Evolutionary conservation across 352 stramenopile genomes (phyloP).

Genomic region (Pythium guiyangense): DNA sequence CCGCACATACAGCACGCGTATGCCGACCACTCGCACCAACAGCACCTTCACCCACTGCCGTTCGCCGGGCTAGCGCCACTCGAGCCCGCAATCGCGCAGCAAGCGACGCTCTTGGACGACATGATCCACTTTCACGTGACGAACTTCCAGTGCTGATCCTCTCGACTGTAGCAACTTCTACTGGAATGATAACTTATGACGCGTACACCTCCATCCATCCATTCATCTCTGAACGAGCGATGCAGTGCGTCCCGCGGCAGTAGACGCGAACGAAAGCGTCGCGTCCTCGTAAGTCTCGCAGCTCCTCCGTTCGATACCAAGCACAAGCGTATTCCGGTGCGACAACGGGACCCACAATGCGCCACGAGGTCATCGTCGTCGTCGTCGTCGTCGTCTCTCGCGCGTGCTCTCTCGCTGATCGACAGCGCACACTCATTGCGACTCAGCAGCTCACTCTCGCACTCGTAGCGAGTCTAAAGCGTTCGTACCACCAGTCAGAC

Average conservation of each 20-base stretch:
- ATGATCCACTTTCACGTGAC: slow-evolving; percentile 47
- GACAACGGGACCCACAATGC: neutral
- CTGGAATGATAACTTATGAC: no score
- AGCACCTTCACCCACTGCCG: neutral
- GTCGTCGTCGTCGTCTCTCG: neutral
- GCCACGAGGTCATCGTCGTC: no score
- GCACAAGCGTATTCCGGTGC: no score
- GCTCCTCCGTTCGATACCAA: neutral
- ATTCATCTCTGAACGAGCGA: neutral
- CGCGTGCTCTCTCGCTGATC: neutral
- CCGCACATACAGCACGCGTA: neutral
- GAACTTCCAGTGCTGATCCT: slow-evolving; percentile 22
- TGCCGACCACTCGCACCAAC: neutral
- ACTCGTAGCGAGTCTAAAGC: no score
- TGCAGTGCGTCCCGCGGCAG: neutral
- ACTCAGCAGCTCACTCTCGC: no score
- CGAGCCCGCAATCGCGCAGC: slow-evolving; percentile 7
- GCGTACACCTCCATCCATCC: neutral
- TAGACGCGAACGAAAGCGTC: neutral
- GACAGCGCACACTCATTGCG: no score
- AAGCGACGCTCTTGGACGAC: slow-evolving; percentile 33
- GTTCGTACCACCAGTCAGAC: no score
- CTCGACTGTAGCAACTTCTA: no score
- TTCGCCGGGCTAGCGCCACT: neutral
- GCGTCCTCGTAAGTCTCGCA: no score